These are phyloP conservation scores for Eutypa lata DNA, from an alignment of 2,329 filamentous ascomycete species.

Conservation along the genomic window DNA sequence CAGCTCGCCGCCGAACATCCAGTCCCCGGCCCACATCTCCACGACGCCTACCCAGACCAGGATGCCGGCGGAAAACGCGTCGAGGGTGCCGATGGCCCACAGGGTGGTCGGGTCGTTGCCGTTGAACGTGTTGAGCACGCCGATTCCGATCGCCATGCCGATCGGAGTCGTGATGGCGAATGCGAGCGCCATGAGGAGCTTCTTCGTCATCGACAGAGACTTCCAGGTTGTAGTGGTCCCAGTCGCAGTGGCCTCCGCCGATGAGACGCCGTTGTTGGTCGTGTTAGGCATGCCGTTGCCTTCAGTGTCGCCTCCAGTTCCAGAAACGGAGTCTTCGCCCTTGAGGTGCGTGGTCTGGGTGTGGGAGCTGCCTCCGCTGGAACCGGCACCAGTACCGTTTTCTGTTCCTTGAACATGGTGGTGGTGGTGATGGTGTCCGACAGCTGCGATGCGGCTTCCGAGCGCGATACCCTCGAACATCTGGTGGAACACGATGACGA, in stretches of 20 bases:
- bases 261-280: not conserved
- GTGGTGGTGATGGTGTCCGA: constrained; percentile 35
- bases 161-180: constrained; percentile 73
- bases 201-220: constrained; percentile 40
- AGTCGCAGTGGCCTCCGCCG: not conserved
- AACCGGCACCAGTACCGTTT: constrained; percentile 2
- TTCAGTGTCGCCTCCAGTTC: not conserved
- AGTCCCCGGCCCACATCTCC: constrained; percentile 77
- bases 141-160: constrained; percentile 78
- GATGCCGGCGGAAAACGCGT: constrained; percentile 72
- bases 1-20: constrained; percentile 62
- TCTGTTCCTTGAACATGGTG: not conserved
- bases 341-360: not conserved
- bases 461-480: constrained; percentile 76
- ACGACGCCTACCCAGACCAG: constrained; percentile 77
- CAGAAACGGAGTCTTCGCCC: not conserved
- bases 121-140: constrained; percentile 68
- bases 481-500: constrained; percentile 75
- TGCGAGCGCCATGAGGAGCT: constrained; percentile 57
- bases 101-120: constrained; percentile 68
- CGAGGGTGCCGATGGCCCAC: constrained; percentile 68
- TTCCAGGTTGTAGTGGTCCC: not conserved
- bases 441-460: constrained; percentile 64
- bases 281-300: not conserved
- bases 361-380: too few species aligned